Conservation (phyloP, 2,329 filamentous ascomycete species). For the Stemphylium vesicarium region DNA sequence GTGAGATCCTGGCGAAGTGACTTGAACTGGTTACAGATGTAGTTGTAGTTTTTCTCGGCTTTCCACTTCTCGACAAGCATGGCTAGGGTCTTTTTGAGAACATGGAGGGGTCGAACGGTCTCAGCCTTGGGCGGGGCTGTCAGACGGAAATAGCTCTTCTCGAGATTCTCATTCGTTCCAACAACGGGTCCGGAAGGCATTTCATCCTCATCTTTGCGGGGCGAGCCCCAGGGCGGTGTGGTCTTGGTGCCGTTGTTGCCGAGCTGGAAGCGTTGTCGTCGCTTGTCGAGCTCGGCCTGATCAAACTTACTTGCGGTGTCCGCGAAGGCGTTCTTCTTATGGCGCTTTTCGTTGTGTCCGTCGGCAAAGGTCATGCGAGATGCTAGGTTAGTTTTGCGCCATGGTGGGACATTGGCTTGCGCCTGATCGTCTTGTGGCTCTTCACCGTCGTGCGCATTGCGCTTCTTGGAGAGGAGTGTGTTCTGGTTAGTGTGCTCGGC, state of each 20-base stretch:
- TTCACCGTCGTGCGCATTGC: conserved; percentile 74
- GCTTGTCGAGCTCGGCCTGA: conserved; percentile 83
- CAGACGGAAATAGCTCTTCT: conserved; percentile 94
- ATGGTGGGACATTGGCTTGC: conserved; percentile 65
- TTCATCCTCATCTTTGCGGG: conserved; percentile 57
- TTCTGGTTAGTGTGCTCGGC: conserved; percentile 40
- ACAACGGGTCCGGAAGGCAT: conserved; percentile 72
- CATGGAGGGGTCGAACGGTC: conserved; percentile 80
- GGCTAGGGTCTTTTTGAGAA: conserved; percentile 85
- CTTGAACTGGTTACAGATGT: conserved; percentile 99
- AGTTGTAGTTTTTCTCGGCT: conserved; percentile 90
- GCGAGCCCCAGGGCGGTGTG: conserved; percentile 58
- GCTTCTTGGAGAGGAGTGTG: conserved; percentile 69
- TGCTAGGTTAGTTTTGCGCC: conserved; percentile 76
- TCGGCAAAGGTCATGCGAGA: conserved; percentile 74
- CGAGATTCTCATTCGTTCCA: conserved; percentile 80
- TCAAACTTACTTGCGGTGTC: conserved; percentile 84
- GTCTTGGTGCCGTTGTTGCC: conserved; percentile 59
- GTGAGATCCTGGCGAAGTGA: conserved; percentile 97
- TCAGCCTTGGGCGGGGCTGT: conserved; percentile 88
- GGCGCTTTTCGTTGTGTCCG: conserved; percentile 53
- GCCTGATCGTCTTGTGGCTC: conserved; percentile 57
- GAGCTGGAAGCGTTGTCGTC: conserved; percentile 82
- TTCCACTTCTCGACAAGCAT: conserved; percentile 94
- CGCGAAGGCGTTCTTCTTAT: conserved; percentile 55